Conservation (phyloP, 2,329 filamentous ascomycete species). For the Onygenales sp. region DNA sequence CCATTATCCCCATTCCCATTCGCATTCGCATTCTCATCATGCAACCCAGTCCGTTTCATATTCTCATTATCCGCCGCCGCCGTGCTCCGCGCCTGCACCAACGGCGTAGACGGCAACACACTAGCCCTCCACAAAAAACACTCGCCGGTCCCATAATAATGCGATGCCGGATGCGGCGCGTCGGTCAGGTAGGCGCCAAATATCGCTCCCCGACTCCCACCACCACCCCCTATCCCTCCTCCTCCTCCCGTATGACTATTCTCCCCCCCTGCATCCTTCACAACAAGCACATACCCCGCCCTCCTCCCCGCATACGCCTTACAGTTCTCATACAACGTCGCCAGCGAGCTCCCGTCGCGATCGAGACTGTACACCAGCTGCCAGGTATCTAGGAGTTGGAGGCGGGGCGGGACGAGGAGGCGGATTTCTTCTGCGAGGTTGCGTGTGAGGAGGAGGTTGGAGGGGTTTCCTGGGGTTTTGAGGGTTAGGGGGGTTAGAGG, state of each 20-base stretch:
- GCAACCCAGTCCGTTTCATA: not conserved
- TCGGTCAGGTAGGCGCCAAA: conserved; percentile 96
- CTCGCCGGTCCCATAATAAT: conserved; percentile 93
- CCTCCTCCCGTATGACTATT: conserved; percentile 5
- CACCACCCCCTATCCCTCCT: not conserved
- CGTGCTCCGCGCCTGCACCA: conserved; percentile 14
- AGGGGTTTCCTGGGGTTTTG: conserved; percentile 48
- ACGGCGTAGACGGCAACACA: conserved; percentile 46
- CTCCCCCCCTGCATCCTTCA: conserved; percentile 53
- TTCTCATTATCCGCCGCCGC: conserved; percentile 2
- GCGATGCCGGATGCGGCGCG: conserved; percentile 65
- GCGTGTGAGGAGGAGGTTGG: conserved; percentile 56
- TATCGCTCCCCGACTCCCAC: conserved; percentile 35
- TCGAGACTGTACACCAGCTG: conserved; percentile 79
- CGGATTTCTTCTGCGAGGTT: conserved; percentile 87
- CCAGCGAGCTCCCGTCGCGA: conserved; percentile 78
- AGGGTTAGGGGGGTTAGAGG: conserved; percentile 74
- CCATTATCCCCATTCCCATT: not conserved
- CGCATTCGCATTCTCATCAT: not conserved
- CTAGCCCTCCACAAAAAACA: conserved; percentile 85
- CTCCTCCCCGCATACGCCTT: conserved; percentile 56
- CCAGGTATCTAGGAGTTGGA: conserved; percentile 86
- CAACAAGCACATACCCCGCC: conserved; percentile 81
- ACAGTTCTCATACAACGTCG: conserved; percentile 75
- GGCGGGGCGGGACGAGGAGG: conserved; percentile 71